These are phyloP conservation scores for Choanephora cucurbitarum DNA, from an alignment of 371 early-diverging fungal genomes.

Conservation along the genomic window DNA sequence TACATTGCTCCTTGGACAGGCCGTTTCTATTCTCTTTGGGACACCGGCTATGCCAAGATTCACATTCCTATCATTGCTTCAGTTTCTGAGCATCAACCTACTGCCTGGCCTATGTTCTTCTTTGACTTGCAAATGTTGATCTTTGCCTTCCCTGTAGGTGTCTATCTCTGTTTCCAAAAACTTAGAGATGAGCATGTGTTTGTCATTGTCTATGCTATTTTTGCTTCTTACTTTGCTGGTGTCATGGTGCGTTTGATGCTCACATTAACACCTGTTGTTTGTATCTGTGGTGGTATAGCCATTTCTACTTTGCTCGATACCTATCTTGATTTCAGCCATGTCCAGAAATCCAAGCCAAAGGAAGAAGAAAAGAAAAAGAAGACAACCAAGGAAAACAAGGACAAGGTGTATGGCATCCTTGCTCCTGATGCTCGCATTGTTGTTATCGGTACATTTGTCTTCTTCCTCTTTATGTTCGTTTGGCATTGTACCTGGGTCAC, in stretches of 20 bases:
- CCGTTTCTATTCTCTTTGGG: constrained; percentile 98
- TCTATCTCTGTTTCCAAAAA: constrained; percentile 93
- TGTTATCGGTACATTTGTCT: constrained; percentile 58
- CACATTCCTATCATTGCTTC: constrained; percentile 99
- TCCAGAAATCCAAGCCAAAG: constrained; percentile 1
- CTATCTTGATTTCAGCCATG: constrained; percentile 57
- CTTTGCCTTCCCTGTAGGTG: constrained; percentile 94
- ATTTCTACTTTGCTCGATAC: constrained; percentile 84
- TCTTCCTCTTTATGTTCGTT: constrained; percentile 81
- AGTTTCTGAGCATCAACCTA: constrained; percentile 99
- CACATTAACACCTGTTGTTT: constrained; percentile 96
- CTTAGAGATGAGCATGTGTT: constrained; percentile 96
- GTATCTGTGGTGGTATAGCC: constrained; percentile 92
- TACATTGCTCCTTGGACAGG: constrained; percentile 98
- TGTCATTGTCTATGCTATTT: constrained; percentile 91
- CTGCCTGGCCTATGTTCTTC: constrained; percentile 99
- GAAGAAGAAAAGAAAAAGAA: constrained; percentile 12
- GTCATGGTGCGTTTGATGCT: constrained; percentile 99
- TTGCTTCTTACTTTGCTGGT: constrained; percentile 98
- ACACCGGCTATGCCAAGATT: constrained; percentile 98
- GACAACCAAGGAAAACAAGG: constrained; percentile 15
- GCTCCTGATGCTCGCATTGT: constrained; percentile 46
- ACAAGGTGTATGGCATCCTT: constrained; percentile 38
- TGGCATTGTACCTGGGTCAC: constrained; percentile 99
- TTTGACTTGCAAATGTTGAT: constrained; percentile 96